Evolutionary conservation across 176 grass and related monocot species (phyloP), one percentile per base, ranked within the genome.

Genomic region (Themeda triandra): DNA sequence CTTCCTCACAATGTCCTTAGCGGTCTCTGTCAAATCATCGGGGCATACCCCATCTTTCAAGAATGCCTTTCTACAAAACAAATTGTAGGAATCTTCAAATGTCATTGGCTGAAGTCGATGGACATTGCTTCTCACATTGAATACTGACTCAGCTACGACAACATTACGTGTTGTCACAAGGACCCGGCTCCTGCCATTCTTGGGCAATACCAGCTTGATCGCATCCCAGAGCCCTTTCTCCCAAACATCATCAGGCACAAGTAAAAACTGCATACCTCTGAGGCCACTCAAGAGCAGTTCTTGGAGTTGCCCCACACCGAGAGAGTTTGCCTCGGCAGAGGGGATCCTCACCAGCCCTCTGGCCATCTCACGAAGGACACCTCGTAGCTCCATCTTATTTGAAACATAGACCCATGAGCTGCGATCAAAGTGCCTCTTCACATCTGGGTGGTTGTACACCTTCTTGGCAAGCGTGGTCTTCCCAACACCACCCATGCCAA

Each of bases 401-500:
- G 85, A 87, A 10, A 87, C 85, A 9, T 81, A 84, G 69, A 91
- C 51, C 81, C 85, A 91, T 8, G 76, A 45, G 6, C 37, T 71
- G 29, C 71, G 10, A 42, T 64, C 62, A 4, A 91, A 87, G 58
- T 81, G 80, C 80, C 67, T 87, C 46, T 49, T 87, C 68, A 87
- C 84, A 21, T 80, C 59, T 1, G 24, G 46, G 56, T 84, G 70
- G n/a, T 70, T 87, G 81, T 87, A 87, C 60, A 81, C 40, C 65
- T 73, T 91, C 80, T 87, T 91, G 69, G 82, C 68, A 42, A 91
- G 89, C 10, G 80, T 84, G 11, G 89, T 84, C 84, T 91, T 91
- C 17, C 84, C 84, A 42, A 31, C 80, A n/a, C 84, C 84, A 46
- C 84, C 88, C 84, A 90, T 90, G 67, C 67, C 89, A 28, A 83